Base-by-base conservation (phyloP, 768 basidiomycete genomes). In the Lactarius pseudohatsudake region DNA sequence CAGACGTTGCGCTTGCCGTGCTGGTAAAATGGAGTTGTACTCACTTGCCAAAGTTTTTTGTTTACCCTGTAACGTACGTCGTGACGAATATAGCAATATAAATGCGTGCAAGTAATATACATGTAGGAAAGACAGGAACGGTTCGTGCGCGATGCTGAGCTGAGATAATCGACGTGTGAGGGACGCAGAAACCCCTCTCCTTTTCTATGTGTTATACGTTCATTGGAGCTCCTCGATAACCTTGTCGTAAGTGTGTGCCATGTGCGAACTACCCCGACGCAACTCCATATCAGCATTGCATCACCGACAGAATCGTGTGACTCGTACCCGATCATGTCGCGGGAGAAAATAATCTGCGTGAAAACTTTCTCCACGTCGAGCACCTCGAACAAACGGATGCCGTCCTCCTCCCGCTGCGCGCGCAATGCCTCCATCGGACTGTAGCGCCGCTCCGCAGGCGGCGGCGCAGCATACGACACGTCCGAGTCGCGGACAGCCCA, bases 231-330 rank as follows among this genome's bases (percentile, higher is more conserved):
- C 89, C 68, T 91, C 88, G 57, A 93, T 74, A 38, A 86, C 86
- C 65, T 81, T 81, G 72, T 93, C 92, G 71, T 94, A 94, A 70
- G 88, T 87, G 72, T 94, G 87, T 26, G 92, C 90, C 77, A 92
- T 77, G 74, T 92, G 91, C 11, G 90, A 85, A 72, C 87, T 89
- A 70, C 9, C 65, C 40, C 22, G 40, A 11, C n/a, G 10, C 40
- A 41, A 28, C 38, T 40, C 57, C 10, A 26, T 26, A 47, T 64
- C 43, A 64, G 50, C 50, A 64, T 20, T 36, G 47, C 11, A n/a
- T 53, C 34, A 53, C 28, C 50, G 58, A 68, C 9, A 26, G 30
- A 32, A n/a, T 30, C 16, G 28, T 47, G 18, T 18, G 18, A 28
- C 11, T 77, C 83, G 41, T 69, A 88, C 90, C 85, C 87, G 67